A percentile compares a stretch with the other conserved stretches of the same genome.
Evolutionary conservation across 345 rosid species (phyloP).

Genomic region (Euphorbia lathyris): DNA sequence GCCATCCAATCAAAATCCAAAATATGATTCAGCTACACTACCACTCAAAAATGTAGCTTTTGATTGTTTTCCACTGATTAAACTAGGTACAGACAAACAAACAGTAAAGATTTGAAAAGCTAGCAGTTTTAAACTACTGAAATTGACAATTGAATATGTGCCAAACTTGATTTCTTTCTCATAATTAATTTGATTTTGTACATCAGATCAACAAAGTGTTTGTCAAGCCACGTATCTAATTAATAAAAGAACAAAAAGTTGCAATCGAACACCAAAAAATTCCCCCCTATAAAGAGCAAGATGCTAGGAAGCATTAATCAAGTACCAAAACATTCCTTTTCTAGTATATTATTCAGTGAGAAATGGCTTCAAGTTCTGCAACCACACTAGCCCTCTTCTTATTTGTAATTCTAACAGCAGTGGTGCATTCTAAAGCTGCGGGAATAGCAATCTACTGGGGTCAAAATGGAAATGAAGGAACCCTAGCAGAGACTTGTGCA

Average conservation of each 20-base stretch:
- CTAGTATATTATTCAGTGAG: too few species aligned
- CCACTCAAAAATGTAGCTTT: too few species aligned
- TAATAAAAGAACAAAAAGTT: neutral
- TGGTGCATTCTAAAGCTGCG: neutral
- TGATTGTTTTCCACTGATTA: neutral
- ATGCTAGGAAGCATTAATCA: neutral
- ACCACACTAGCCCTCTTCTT: conserved; percentile 4
- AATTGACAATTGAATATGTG: neutral
- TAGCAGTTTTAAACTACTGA: neutral
- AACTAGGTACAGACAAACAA: neutral
- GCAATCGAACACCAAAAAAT: neutral
- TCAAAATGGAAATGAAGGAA: conserved; percentile 19
- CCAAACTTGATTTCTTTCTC: neutral
- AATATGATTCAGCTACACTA: conserved; percentile 2
- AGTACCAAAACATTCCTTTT: neutral
- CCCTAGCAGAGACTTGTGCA: conserved; percentile 11
- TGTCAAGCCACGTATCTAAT: neutral
- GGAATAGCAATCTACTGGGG: conserved; percentile 18
- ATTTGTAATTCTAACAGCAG: neutral
- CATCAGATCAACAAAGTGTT: neutral
- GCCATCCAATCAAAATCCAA: neutral
- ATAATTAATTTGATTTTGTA: neutral
- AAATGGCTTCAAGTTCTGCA: conserved; percentile 15
- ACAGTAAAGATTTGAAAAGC: neutral
- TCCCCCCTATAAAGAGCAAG: neutral